Evolutionary conservation across 495 filamentous ascomycete species (phyloP).

Genomic region (Recurvomyces mirabilis): DNA sequence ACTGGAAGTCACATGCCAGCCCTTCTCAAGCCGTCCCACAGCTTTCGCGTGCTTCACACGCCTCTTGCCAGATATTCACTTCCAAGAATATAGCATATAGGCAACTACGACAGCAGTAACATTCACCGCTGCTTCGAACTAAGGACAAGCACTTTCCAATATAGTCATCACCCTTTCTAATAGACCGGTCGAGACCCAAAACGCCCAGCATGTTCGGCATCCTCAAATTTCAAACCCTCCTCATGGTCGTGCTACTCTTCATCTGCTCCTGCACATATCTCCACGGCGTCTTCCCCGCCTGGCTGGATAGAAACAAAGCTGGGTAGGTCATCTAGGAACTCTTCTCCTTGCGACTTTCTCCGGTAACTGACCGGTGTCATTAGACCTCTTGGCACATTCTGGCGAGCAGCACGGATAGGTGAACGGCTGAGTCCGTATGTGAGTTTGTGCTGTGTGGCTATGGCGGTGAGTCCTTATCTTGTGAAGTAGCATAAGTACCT

Average conservation of each 20-base stretch:
- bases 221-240: conserved; percentile 93
- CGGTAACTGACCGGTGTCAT: neutral
- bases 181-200: no score
- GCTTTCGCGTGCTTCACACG: no score
- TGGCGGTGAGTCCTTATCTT: conserved; percentile 66
- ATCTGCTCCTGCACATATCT: conserved; percentile 93
- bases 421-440: conserved; percentile 94
- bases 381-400: conserved; percentile 81
- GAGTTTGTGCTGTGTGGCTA: conserved; percentile 82
- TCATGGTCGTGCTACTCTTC: conserved; percentile 84
- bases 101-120: no score
- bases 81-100: no score
- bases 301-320: conserved; percentile 87
- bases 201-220: conserved; percentile 77
- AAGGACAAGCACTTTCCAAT: no score
- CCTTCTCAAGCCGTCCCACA: no score
- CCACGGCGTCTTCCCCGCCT: conserved; percentile 78
- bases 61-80: no score
- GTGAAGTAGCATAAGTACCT: no score
- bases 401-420: conserved; percentile 90
- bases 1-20: no score
- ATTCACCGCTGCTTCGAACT: no score
- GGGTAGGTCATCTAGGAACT: conserved; percentile 44
- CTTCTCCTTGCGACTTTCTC: neutral
- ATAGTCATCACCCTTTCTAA: no score